These are phyloP conservation scores for Arthroderma sp. DNA, from an alignment of 2,329 filamentous ascomycete species.

Conservation along the genomic window DNA sequence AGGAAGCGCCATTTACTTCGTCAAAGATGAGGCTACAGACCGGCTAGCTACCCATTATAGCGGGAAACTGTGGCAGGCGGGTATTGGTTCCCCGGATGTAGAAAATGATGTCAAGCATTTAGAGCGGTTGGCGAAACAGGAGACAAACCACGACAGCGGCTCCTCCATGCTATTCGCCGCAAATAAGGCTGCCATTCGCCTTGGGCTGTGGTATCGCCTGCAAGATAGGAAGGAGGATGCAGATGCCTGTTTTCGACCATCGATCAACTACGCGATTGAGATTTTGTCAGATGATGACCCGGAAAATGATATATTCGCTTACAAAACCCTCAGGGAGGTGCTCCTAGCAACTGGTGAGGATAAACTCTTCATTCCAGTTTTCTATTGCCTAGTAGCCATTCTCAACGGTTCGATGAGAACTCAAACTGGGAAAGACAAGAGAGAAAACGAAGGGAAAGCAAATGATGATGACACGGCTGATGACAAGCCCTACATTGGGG, in stretches of 20 bases:
- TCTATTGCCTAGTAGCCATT: not conserved
- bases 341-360: conserved; percentile 1
- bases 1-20: not conserved
- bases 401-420: not conserved
- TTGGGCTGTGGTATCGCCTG: conserved; percentile 12
- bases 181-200: not conserved
- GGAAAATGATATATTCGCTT: conserved; percentile 9
- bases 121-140: conserved; percentile 7
- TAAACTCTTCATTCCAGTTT: not conserved
- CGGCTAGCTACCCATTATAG: conserved; percentile 9
- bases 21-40: conserved; percentile 4
- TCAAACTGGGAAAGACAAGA: not conserved
- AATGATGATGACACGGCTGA: not conserved
- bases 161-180: not conserved
- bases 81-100: conserved; percentile 6
- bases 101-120: conserved; percentile 5
- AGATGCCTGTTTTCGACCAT: conserved; percentile 7
- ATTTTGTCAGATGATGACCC: conserved; percentile 12
- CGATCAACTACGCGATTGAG: conserved; percentile 7
- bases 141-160: not conserved
- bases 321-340: not conserved
- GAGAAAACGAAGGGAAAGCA: too few species aligned
- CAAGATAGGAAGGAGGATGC: conserved; percentile 9
- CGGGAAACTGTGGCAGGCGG: conserved; percentile 4
- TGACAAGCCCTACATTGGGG: not conserved